Percentiles rank a stretch among this genome's conserved stretches.
Evolutionary conservation across 78 protist genomes (phyloP).

Genomic region (Dictyostelium citrinum): DNA sequence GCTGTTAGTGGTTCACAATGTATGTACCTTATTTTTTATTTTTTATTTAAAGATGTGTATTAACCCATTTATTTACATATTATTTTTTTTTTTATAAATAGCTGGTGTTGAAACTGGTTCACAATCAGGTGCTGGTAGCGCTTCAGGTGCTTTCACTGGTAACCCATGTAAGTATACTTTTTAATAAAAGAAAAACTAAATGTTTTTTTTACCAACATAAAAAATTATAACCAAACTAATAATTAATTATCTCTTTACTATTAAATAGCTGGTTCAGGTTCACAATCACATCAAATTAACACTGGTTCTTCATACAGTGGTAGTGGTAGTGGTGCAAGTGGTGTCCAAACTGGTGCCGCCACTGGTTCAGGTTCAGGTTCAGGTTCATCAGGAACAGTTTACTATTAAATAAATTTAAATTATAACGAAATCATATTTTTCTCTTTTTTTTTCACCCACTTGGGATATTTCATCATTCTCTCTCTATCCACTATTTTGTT

Average conservation of each 20-base stretch:
- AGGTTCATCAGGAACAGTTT: background rate
- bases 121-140: background rate
- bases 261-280: background rate
- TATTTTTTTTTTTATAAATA: too few species aligned
- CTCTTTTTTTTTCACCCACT: too few species aligned
- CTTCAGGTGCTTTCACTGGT: background rate
- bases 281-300: background rate
- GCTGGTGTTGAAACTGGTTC: background rate
- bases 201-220: background rate
- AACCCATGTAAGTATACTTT: background rate
- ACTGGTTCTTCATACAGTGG: background rate
- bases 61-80: background rate
- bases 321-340: background rate
- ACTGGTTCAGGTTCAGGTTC: background rate
- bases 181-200: too few species aligned
- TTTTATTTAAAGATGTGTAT: too few species aligned
- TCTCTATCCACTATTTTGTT: too few species aligned
- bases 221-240: background rate
- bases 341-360: background rate
- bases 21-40: too few species aligned
- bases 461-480: too few species aligned
- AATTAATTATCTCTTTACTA: too few species aligned
- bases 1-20: too few species aligned
- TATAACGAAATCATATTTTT: too few species aligned
- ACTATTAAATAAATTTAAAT: background rate